Base-by-base conservation (phyloP, 2,329 filamentous ascomycete genomes). In the Dichotomopilus funicola region DNA sequence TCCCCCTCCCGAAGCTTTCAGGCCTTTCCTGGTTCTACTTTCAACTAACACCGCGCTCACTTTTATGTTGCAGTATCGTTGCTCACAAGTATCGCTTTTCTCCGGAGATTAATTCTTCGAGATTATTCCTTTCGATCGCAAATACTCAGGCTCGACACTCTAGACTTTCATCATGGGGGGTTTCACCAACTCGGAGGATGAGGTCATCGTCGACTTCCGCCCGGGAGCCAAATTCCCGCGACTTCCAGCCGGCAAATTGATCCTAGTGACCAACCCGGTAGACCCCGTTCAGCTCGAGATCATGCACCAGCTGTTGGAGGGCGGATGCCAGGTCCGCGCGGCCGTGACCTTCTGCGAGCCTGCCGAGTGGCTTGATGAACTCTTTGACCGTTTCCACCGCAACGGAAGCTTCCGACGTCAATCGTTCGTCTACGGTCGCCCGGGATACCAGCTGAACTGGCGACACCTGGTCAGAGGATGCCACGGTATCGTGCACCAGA, bases 251-350 rank as follows among this genome's bases (percentile, higher is more conserved):
- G 13, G 34, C 35, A 35, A 41, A 12, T 2, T 45, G n/a, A 46
- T 52, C 33, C 70, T 78, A 2, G 70, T 79, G 10, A 78, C 75
- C 1, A 74, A 75, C 8, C 71, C 68, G 1, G 77, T 71, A 46
- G 73, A 75, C 13, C 76, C 71, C 57, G 66, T 79, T 13, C 74
- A 66, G 19, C 69, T 70, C 4, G 71, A 78, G 43, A 64, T 75
- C 6, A 65, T 68, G 43, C 62, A 73, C 11, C 63, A 71, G 10
- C 65, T 78, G 8, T 66, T 78, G 13, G 53, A 67, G 1, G 62
- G 65, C 3, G 74, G 74, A 5, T 77, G 70, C 61, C 60, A 60
- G 4, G 75, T 79, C 4, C 71, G 75, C 4, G 8, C 51, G 27
- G 73, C 75, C 11, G 76, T 75, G 0, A 69, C 73, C 2, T 70